Percentiles rank a stretch among this genome's conserved stretches.
Conservation (phyloP, 345 rosid species). For the Citrus cavaleriei region DNA sequence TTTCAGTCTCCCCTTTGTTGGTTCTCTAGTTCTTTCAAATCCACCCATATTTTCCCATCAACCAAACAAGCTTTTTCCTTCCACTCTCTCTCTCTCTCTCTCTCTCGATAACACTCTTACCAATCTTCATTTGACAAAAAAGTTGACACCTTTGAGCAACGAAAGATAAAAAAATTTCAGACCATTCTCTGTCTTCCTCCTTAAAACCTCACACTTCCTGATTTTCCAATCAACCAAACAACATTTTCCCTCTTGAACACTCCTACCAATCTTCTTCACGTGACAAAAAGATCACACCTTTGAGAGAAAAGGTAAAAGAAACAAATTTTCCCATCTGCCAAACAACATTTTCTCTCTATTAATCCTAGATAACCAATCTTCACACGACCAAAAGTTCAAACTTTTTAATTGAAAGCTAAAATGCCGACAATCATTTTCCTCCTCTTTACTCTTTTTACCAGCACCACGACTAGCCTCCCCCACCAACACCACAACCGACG, state of each 20-base stretch:
- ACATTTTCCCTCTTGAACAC: not conserved
- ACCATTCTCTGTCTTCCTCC: not conserved
- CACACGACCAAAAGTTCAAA: not conserved
- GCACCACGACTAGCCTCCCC: not conserved
- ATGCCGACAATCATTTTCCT: constrained; percentile 6
- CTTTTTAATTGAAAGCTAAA: not conserved
- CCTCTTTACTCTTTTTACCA: constrained; percentile 22
- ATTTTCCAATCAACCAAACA: not conserved
- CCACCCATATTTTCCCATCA: not conserved
- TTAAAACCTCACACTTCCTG: not conserved
- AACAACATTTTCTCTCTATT: not conserved
- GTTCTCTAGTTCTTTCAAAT: not conserved
- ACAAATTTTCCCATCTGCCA: not conserved
- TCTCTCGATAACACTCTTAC: not conserved
- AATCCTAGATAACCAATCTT: not conserved
- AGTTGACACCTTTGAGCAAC: not conserved
- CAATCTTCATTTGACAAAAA: not conserved
- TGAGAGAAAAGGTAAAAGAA: not conserved
- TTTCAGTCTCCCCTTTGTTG: not conserved
- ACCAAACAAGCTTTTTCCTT: not conserved
- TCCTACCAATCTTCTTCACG: not conserved
- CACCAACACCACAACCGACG: constrained; percentile 18
- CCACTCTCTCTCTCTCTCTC: not conserved
- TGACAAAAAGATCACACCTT: not conserved
- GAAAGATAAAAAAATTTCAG: not conserved